Percentiles rank a stretch among this genome's conserved stretches.
Conservation (phyloP, 305 asterid species). For the Plantago lanceolata region DNA sequence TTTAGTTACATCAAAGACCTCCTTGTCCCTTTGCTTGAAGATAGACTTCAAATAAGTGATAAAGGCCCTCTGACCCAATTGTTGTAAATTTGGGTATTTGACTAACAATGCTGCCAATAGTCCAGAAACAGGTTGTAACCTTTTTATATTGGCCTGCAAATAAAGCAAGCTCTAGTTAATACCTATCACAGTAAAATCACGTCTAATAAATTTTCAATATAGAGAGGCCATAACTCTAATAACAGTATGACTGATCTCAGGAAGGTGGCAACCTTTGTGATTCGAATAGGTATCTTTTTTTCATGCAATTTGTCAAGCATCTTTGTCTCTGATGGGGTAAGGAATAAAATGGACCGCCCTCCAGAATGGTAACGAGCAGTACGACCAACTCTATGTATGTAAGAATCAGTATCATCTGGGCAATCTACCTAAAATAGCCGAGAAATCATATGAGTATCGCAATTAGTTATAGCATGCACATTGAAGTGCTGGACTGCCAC, state of each 20-base stretch:
- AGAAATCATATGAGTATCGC: slow-evolving; percentile 16
- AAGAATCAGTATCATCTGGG: slow-evolving; percentile 89
- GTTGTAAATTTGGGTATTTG: slow-evolving; percentile 68
- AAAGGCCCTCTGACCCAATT: slow-evolving; percentile 80
- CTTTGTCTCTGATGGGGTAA: slow-evolving; percentile 74
- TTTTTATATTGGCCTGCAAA: slow-evolving; percentile 64
- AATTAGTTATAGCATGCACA: background rate
- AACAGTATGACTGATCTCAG: slow-evolving; percentile 11
- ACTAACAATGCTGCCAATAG: slow-evolving; percentile 75
- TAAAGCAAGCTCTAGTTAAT: background rate
- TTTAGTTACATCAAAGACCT: slow-evolving; percentile 70
- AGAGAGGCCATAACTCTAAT: slow-evolving; percentile 8
- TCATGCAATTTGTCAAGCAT: slow-evolving; percentile 79
- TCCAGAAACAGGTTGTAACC: slow-evolving; percentile 76
- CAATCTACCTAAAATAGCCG: slow-evolving; percentile 71
- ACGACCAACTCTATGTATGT: slow-evolving; percentile 97
- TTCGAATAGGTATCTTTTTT: slow-evolving; percentile 68
- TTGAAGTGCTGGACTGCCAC: background rate
- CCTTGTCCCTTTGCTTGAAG: slow-evolving; percentile 73
- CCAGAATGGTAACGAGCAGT: slow-evolving; percentile 92
- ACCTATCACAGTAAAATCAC: background rate
- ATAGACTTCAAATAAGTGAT: slow-evolving; percentile 80
- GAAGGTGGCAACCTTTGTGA: slow-evolving; percentile 46
- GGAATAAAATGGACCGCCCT: slow-evolving; percentile 80
- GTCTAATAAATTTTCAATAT: slow-evolving; percentile 5